Percentiles rank a stretch among this genome's conserved stretches.
Conservation (phyloP, 2,329 filamentous ascomycete genomes). For the Fusarium buharicum region DNA sequence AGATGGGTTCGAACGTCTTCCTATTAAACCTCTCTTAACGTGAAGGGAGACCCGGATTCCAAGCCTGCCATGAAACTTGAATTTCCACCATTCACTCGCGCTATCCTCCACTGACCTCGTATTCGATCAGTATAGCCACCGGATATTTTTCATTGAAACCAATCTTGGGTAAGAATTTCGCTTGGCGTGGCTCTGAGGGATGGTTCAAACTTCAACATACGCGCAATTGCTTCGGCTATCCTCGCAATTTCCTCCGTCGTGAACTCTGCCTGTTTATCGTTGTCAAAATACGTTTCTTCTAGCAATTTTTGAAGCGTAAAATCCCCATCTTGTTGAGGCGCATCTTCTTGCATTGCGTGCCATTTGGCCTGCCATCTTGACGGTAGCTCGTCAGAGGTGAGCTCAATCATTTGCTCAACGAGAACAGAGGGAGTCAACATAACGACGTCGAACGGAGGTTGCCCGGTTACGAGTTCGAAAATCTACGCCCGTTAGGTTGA, state of each 20-base stretch:
- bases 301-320: constrained; percentile 31
- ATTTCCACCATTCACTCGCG: too few species aligned
- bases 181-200: constrained; percentile 21
- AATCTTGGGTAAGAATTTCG: constrained; percentile 23
- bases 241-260: constrained; percentile 12
- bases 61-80: too few species aligned
- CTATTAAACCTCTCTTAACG: too few species aligned
- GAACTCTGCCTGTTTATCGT: constrained; percentile 15
- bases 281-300: constrained; percentile 31
- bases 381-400: constrained; percentile 27
- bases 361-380: constrained; percentile 29
- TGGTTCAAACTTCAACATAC: constrained; percentile 38
- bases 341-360: constrained; percentile 12
- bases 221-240: neutral
- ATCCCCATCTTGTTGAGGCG: neutral
- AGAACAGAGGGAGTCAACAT: constrained; percentile 26
- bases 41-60: too few species aligned
- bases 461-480: constrained; percentile 41
- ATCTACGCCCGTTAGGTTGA: constrained; percentile 23
- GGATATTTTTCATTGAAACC: constrained; percentile 3
- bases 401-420: constrained; percentile 33
- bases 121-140: too few species aligned
- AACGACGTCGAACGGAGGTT: constrained; percentile 38
- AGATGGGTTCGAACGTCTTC: too few species aligned
- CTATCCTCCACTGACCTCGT: too few species aligned